Percentiles rank a stretch among this genome's conserved stretches.
Evolutionary conservation across 2,329 filamentous ascomycete genomes (phyloP).

Genomic region (Calonectria pauciramosa): DNA sequence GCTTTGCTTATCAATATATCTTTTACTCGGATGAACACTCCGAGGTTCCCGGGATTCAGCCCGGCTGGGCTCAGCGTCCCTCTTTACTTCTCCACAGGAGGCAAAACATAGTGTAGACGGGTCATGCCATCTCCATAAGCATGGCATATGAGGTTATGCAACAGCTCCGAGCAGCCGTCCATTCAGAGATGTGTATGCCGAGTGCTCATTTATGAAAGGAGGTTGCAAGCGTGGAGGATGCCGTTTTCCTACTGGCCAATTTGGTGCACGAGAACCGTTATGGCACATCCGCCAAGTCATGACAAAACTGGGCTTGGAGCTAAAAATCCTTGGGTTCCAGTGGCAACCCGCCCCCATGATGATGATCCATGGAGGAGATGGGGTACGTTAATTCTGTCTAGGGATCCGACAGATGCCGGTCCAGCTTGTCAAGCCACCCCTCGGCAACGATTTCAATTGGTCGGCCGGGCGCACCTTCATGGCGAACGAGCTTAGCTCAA

Average conservation of each 20-base stretch:
- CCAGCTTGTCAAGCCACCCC: neutral
- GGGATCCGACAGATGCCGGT: slow-evolving; percentile 18
- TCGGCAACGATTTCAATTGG: slow-evolving; percentile 14
- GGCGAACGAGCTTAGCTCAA: neutral
- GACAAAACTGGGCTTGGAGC: slow-evolving; percentile 16
- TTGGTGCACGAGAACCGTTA: slow-evolving; percentile 8
- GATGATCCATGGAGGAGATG: slow-evolving; percentile 3
- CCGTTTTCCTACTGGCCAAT: slow-evolving; percentile 6
- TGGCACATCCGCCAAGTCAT: slow-evolving; percentile 19
- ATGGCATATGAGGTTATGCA: neutral
- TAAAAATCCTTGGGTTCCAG: slow-evolving; percentile 6
- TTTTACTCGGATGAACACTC: slow-evolving; percentile 9
- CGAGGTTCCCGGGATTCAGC: slow-evolving; percentile 17
- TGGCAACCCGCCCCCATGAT: slow-evolving; percentile 29
- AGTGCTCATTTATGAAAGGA: no score
- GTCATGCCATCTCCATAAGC: neutral
- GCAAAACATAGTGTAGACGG: neutral
- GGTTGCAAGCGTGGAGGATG: neutral
- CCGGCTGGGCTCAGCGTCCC: slow-evolving; percentile 23
- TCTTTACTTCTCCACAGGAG: neutral
- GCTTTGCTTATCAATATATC: slow-evolving; percentile 11
- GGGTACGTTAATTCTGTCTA: slow-evolving; percentile 1
- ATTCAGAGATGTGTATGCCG: neutral
- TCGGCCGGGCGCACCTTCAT: neutral
- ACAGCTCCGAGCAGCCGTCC: neutral